A percentile compares a stretch with the other conserved stretches of the same genome.
Conservation (phyloP, 441 rosid species). For the Gossypium schwendimanii region DNA sequence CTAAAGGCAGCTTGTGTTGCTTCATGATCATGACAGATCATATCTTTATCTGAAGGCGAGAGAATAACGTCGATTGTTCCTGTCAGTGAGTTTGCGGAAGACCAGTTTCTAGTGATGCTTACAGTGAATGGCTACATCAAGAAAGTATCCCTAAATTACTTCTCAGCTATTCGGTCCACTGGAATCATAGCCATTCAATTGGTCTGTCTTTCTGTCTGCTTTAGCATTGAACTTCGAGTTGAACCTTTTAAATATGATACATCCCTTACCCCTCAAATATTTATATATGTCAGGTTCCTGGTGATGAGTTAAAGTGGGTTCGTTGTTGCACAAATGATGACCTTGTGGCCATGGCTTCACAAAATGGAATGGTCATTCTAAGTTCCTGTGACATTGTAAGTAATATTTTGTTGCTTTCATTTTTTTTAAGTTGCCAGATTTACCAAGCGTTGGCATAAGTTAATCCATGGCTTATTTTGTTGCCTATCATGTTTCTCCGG, state of each 20-base stretch:
- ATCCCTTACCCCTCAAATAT: constrained; percentile 10
- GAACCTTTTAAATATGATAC: neutral
- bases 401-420: neutral
- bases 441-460: neutral
- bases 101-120: constrained; percentile 86
- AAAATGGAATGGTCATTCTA: constrained; percentile 84
- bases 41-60: constrained; percentile 83
- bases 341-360: constrained; percentile 95
- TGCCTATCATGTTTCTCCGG: neutral
- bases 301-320: constrained; percentile 95
- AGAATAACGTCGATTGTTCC: constrained; percentile 91
- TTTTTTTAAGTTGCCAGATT: neutral
- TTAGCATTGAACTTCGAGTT: neutral
- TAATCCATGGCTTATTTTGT: neutral
- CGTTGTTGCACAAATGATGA: constrained; percentile 85
- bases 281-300: constrained; percentile 61
- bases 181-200: constrained; percentile 95
- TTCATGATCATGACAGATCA: constrained; percentile 47
- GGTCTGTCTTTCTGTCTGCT: constrained; percentile 40
- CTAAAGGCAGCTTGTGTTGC: constrained; percentile 10
- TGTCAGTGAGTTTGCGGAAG: constrained; percentile 73
- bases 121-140: constrained; percentile 92
- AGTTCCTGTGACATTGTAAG: constrained; percentile 75
- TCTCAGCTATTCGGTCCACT: constrained; percentile 86
- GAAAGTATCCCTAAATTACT: constrained; percentile 71